Base-by-base conservation (phyloP, 108 stramenopile genomes). In the Bacterosira constricta region DNA sequence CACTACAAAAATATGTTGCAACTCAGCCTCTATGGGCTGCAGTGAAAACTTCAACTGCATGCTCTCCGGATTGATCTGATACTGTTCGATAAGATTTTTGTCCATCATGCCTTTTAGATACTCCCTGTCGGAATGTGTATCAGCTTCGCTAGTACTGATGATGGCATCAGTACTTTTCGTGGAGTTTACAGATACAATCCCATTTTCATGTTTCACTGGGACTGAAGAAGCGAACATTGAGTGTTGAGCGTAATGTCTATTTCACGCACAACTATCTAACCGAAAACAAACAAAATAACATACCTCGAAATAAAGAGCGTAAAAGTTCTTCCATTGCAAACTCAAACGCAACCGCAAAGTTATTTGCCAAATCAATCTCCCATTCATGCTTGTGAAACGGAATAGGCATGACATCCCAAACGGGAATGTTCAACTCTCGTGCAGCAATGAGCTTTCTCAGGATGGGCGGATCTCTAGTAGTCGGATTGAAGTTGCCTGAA, bases 61-160 rank as follows among this genome's bases (percentile, higher is more conserved):
- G 1, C 39, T 21, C 32, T 71, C 57, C 32, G 12, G 45, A 38
- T 70, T 52, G 45, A 78, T 31, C 27, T 71, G 37, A 56, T 50
- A 79, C 54, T 57, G 37, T 26, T 34, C 17, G 4, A 79, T 20
- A 8, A 79, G 70, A 8, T 34, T 59, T 37, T 71, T 71, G 44
- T 79, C 78, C 63, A 79, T 64, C 78, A 71, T 71, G 56, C 32
- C 53, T 18, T 50, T 75, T 1, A 75, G 56, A 50, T 65, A 66
- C 17, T 66, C 35, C 47, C 66, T 64, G 34, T 57, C 23, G 27
- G 39, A 30, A 18, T 35, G 8, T 13, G 35, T 26, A 10, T 1
- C 34, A 34, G 17, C 1, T n/a, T n/a, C n/a, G n/a, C n/a, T n/a
- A n/a, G n/a, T n/a, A n/a, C n/a, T n/a, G n/a, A 30, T 25, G 47